These are phyloP conservation scores for Haplosporangium sp. DNA, from an alignment of 371 early-diverging fungal genomes.

Conservation along the genomic window DNA sequence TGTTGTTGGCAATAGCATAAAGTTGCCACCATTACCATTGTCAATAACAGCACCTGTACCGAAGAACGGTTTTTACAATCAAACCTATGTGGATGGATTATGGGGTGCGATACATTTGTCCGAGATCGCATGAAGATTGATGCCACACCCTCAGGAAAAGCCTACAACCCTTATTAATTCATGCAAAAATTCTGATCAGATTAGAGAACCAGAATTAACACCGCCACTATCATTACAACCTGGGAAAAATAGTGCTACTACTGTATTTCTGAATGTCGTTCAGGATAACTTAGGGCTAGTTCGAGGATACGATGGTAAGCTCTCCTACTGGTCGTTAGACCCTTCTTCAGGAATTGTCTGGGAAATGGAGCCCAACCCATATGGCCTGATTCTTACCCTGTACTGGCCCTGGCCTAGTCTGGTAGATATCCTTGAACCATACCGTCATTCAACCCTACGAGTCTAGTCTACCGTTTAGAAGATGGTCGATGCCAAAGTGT, in stretches of 20 bases:
- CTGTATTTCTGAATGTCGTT: constrained; percentile 30
- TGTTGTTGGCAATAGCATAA: neutral
- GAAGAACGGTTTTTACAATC: constrained; percentile 22
- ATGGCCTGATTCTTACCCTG: constrained; percentile 38
- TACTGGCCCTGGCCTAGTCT: constrained; percentile 32
- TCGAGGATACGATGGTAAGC: constrained; percentile 23
- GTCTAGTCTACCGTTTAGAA: constrained; percentile 20
- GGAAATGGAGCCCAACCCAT: constrained; percentile 24
- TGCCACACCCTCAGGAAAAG: neutral
- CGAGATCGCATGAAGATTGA: constrained; percentile 37
- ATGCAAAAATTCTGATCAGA: neutral
- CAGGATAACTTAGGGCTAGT: constrained; percentile 32
- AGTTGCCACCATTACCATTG: neutral
- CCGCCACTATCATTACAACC: neutral
- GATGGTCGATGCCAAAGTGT: constrained; percentile 38
- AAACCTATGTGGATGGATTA: constrained; percentile 38
- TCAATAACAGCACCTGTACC: neutral
- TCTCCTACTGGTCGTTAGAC: constrained; percentile 38
- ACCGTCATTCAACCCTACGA: constrained; percentile 38
- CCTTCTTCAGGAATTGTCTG: constrained; percentile 30
- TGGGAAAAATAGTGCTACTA: neutral
- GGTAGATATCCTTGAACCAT: constrained; percentile 32
- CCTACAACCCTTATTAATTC: neutral
- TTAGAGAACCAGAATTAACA: too few relatives aligned
- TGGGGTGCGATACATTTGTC: constrained; percentile 45